Percentiles rank a stretch among this genome's conserved stretches.
Conservation (phyloP, 805 yeast species). For the Candida namnaoensis region DNA sequence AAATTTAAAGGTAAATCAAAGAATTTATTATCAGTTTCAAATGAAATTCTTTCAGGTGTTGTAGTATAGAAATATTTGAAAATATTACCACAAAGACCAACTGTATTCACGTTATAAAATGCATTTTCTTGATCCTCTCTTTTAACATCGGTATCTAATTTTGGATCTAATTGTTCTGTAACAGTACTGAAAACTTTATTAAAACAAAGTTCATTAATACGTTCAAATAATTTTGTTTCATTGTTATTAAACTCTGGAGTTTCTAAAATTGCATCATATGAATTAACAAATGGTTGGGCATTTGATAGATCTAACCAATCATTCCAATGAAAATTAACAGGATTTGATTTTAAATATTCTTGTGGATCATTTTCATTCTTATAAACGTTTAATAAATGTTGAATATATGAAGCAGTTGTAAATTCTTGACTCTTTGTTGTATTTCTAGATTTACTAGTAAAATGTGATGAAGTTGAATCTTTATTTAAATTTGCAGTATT, state of each 20-base stretch:
- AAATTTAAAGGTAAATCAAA: background rate
- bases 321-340: slow-evolving; percentile 21
- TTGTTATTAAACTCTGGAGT: background rate
- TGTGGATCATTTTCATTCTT: slow-evolving; percentile 10
- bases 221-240: background rate
- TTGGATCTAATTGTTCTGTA: no score
- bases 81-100: background rate
- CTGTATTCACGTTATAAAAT: background rate
- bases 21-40: background rate
- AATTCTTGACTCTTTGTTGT: slow-evolving; percentile 5
- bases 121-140: background rate
- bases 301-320: slow-evolving; percentile 21
- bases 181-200: background rate
- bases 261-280: slow-evolving; percentile 12
- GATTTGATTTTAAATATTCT: slow-evolving; percentile 3
- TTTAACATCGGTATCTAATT: no score
- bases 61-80: background rate
- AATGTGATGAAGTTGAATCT: no score
- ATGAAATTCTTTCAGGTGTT: background rate
- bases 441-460: no score
- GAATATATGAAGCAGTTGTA: slow-evolving; percentile 10
- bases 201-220: background rate
- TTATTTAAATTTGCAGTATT: no score
- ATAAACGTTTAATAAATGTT: slow-evolving; percentile 5
- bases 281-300: slow-evolving; percentile 16